A percentile compares a stretch with the other conserved stretches of the same genome.
phyloP scores from a whole-genome alignment of 495 filamentous ascomycete genomes.

The Usnea hakonensis region DNA sequence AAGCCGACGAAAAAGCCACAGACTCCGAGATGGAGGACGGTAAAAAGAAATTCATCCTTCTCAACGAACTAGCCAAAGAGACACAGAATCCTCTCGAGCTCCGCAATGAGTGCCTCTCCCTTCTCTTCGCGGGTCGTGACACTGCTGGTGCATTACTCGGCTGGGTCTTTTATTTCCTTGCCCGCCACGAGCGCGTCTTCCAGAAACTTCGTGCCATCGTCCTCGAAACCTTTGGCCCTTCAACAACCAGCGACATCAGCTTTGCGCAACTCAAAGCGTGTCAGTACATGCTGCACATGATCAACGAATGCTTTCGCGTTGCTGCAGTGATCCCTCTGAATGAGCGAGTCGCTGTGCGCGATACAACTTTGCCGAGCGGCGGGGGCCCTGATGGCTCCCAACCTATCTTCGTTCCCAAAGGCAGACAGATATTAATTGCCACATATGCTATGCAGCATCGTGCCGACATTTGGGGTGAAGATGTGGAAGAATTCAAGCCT shows the following conservation, averaged over 20 bases:
- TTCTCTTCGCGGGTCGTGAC: constrained; percentile 45
- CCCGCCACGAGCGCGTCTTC: constrained; percentile 11
- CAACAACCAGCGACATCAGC: constrained; percentile 1
- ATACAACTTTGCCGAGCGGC: constrained; percentile 51
- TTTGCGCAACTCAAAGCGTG: constrained; percentile 16
- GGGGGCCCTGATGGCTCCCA: constrained; percentile 57
- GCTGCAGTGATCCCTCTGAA: constrained; percentile 57
- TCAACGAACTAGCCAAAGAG: constrained; percentile 53
- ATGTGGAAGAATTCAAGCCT: constrained; percentile 49
- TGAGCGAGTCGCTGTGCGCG: constrained; percentile 33
- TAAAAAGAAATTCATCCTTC: constrained; percentile 29
- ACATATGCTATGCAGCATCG: constrained; percentile 46
- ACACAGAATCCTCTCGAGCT: constrained; percentile 52
- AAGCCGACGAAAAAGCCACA: constrained; percentile 16
- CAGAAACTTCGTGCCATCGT: constrained; percentile 28
- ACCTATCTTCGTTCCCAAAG: constrained; percentile 44
- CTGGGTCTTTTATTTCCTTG: constrained; percentile 18
- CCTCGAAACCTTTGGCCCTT: constrained; percentile 19
- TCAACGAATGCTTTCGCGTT: constrained; percentile 20
- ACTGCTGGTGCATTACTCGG: constrained; percentile 37
- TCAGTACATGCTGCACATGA: constrained; percentile 11
- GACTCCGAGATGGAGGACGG: constrained; percentile 15
- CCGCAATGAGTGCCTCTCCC: constrained; percentile 55
- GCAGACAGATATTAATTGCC: constrained; percentile 39
- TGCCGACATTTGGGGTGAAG: constrained; percentile 49